Evolutionary conservation across 2,329 filamentous ascomycete genomes (phyloP).

Genomic region (Ilyonectria destructans): DNA sequence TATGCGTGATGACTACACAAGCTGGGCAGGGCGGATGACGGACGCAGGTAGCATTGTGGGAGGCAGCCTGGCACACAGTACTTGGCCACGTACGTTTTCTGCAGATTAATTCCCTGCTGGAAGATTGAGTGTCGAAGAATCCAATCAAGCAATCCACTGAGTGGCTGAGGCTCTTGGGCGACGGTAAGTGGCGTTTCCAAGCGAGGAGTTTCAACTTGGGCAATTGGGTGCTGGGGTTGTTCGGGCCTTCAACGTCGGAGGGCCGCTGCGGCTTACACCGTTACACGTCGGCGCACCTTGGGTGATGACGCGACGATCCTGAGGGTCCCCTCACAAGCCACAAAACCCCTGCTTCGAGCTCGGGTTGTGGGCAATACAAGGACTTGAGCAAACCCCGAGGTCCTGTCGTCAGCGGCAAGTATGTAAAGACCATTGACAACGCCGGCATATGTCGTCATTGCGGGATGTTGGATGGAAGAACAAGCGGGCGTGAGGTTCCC

Average conservation of each 20-base stretch:
- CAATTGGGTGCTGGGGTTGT: slow-evolving; percentile 11
- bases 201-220: slow-evolving; percentile 15
- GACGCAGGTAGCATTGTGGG: slow-evolving; percentile 10
- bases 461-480: slow-evolving; percentile 32
- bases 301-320: slow-evolving; percentile 23
- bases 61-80: background rate
- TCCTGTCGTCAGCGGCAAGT: slow-evolving; percentile 28
- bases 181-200: slow-evolving; percentile 21
- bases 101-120: slow-evolving; percentile 4
- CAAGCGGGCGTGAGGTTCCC: slow-evolving; percentile 35
- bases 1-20: slow-evolving; percentile 7
- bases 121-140: slow-evolving; percentile 12
- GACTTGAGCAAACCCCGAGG: slow-evolving; percentile 25
- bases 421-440: slow-evolving; percentile 22
- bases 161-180: slow-evolving; percentile 16
- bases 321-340: background rate
- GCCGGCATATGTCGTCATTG: slow-evolving; percentile 49
- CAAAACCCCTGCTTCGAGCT: slow-evolving; percentile 6
- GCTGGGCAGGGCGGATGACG: slow-evolving; percentile 7
- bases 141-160: background rate
- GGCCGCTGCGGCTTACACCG: slow-evolving; percentile 13
- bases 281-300: slow-evolving; percentile 24
- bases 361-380: slow-evolving; percentile 22
- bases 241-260: slow-evolving; percentile 16
- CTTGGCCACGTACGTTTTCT: slow-evolving; percentile 1